Evolutionary conservation across 495 filamentous ascomycete species (phyloP).

Genomic region (Letharia lupina): DNA sequence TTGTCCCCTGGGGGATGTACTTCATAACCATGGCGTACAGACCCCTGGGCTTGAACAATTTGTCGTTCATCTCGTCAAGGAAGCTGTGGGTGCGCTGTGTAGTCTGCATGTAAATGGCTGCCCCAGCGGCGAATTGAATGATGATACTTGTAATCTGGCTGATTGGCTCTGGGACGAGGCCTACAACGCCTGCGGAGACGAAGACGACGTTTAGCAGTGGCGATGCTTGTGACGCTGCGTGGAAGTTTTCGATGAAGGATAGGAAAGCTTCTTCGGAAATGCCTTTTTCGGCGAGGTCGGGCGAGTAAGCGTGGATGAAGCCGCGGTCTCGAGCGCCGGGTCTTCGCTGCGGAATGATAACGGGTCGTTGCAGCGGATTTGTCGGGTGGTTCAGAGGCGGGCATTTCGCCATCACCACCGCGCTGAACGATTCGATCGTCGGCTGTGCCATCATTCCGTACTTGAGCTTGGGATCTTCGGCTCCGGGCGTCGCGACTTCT

Average conservation of each 20-base stretch:
- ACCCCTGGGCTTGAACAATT: conserved; percentile 25
- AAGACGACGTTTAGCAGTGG: conserved; percentile 21
- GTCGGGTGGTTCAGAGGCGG: background rate
- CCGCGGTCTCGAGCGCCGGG: conserved; percentile 27
- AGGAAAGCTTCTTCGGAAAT: conserved; percentile 34
- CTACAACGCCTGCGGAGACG: conserved; percentile 19
- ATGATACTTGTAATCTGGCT: conserved; percentile 17
- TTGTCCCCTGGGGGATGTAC: conserved; percentile 22
- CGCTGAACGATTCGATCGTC: conserved; percentile 21
- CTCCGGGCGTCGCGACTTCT: background rate
- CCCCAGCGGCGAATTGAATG: conserved; percentile 20
- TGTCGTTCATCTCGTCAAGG: conserved; percentile 24
- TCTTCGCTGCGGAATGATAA: conserved; percentile 28
- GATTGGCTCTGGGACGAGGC: conserved; percentile 20
- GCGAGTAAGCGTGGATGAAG: conserved; percentile 36
- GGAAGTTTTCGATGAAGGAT: conserved; percentile 33
- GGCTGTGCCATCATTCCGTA: conserved; percentile 12
- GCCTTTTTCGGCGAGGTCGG: conserved; percentile 30
- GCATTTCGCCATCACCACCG: conserved; percentile 6
- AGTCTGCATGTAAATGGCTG: conserved; percentile 22
- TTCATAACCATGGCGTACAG: conserved; percentile 27
- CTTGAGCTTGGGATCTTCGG: conserved; percentile 4
- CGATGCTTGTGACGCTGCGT: conserved; percentile 27
- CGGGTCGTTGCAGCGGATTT: conserved; percentile 18
- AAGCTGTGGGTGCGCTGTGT: conserved; percentile 23